Percentiles rank a stretch among this genome's conserved stretches.
These are phyloP conservation scores for Dothideomycetes sp. DNA, from an alignment of 2,329 filamentous ascomycete species.

Conservation along the genomic window DNA sequence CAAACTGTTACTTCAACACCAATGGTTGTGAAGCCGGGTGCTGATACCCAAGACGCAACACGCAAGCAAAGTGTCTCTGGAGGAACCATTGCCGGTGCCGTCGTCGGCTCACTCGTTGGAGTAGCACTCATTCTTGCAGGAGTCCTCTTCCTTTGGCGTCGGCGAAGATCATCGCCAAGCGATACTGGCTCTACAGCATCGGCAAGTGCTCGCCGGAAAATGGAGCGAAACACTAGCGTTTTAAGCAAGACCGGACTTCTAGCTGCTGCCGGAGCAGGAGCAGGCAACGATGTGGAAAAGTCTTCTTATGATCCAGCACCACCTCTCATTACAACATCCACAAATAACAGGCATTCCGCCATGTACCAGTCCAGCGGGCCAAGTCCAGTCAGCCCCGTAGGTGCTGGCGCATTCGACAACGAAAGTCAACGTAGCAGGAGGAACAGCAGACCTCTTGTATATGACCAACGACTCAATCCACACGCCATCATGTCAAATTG, in stretches of 20 bases:
- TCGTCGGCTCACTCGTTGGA: slow-evolving; percentile 29
- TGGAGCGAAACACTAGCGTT: slow-evolving; percentile 32
- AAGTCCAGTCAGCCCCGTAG: slow-evolving; percentile 17
- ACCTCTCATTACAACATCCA: slow-evolving; percentile 12
- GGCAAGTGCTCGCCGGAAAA: slow-evolving; percentile 8
- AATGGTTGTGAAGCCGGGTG: slow-evolving; percentile 13
- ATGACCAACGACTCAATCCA: slow-evolving; percentile 39
- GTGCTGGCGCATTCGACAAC: slow-evolving; percentile 7
- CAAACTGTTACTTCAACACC: slow-evolving; percentile 32
- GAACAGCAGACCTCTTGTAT: slow-evolving; percentile 33
- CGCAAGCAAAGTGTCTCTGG: slow-evolving; percentile 20
- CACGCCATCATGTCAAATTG: slow-evolving; percentile 32
- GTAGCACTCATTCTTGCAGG: slow-evolving; percentile 26
- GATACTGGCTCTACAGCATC: slow-evolving; percentile 3
- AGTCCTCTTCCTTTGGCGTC: slow-evolving; percentile 29
- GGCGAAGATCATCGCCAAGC: slow-evolving; percentile 16
- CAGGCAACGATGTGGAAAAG: slow-evolving; percentile 17
- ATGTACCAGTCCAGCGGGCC: slow-evolving; percentile 17
- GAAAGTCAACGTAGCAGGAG: slow-evolving; percentile 13
- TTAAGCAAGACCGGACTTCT: slow-evolving; percentile 37
- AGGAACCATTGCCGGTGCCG: slow-evolving; percentile 36
- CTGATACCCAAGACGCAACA: slow-evolving; percentile 10
- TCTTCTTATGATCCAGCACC: slow-evolving; percentile 14
- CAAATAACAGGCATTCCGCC: slow-evolving; percentile 21
- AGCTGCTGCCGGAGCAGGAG: slow-evolving; percentile 11